phyloP scores from a whole-genome alignment of 495 filamentous ascomycete genomes.

The Penicilliopsis zonata region DNA sequence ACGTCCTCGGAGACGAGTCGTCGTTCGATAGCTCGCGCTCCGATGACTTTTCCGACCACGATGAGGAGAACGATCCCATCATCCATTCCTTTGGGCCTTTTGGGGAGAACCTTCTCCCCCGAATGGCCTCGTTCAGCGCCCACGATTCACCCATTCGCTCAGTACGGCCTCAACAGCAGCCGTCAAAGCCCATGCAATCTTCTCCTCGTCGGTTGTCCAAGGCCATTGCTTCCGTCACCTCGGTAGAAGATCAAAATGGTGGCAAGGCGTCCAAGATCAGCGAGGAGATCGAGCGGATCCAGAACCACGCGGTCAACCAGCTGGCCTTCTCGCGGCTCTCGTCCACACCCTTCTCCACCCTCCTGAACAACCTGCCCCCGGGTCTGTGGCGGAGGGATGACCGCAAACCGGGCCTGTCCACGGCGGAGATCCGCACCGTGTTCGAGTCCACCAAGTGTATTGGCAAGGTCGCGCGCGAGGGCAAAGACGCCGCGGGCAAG shows the following conservation, averaged over 20 bases:
- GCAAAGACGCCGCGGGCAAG: slow-evolving; percentile 95
- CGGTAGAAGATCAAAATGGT: slow-evolving; percentile 14
- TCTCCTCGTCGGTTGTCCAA: slow-evolving; percentile 17
- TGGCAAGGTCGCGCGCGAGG: slow-evolving; percentile 77
- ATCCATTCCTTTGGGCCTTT: slow-evolving; percentile 83
- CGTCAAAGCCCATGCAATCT: slow-evolving; percentile 19
- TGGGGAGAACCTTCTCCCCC: slow-evolving; percentile 67
- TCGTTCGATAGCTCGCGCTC: slow-evolving; percentile 37
- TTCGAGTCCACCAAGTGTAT: slow-evolving; percentile 65
- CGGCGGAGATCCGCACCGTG: slow-evolving; percentile 51
- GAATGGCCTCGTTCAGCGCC: slow-evolving; percentile 61
- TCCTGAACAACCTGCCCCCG: slow-evolving; percentile 71
- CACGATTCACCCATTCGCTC: slow-evolving; percentile 40
- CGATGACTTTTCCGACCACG: slow-evolving; percentile 59
- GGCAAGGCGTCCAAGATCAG: slow-evolving; percentile 12
- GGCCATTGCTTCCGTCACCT: slow-evolving; percentile 24
- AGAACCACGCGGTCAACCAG: slow-evolving; percentile 85
- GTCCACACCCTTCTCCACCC: slow-evolving; percentile 81
- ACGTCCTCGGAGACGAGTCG: too few relatives aligned
- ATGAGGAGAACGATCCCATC: slow-evolving; percentile 90
- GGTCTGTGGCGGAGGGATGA: slow-evolving; percentile 39
- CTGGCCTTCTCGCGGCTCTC: slow-evolving; percentile 90
- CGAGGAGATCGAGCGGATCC: slow-evolving; percentile 26
- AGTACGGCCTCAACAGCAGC: slow-evolving; percentile 18
- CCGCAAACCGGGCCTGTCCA: slow-evolving; percentile 34